Percentiles rank a stretch among this genome's conserved stretches.
These are phyloP conservation scores for Solanum chilense DNA, from an alignment of 257 asterid species.

Conservation along the genomic window DNA sequence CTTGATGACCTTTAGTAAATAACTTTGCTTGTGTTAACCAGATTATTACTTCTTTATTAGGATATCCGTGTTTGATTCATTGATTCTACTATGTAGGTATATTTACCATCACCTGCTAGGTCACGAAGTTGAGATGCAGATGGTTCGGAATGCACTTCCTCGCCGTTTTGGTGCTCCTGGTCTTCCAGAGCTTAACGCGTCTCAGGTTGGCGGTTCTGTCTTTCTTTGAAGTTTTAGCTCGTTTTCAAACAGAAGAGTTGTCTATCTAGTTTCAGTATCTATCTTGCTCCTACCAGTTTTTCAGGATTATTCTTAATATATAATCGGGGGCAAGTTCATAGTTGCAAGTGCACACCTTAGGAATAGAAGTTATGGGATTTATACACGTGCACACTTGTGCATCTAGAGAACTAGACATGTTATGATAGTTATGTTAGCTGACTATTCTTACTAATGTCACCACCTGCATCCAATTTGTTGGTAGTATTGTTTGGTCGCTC, in stretches of 20 bases:
- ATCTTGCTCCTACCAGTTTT: neutral
- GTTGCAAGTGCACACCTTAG: neutral
- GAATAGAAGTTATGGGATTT: neutral
- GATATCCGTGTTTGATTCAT: neutral
- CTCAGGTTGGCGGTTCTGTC: slow-evolving; percentile 47
- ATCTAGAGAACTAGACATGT: neutral
- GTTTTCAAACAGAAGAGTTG: neutral
- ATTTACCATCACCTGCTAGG: slow-evolving; percentile 96
- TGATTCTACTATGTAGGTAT: slow-evolving; percentile 41
- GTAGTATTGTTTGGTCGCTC: neutral
- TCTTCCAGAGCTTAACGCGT: slow-evolving; percentile 96
- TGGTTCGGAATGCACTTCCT: slow-evolving; percentile 90
- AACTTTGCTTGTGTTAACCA: neutral
- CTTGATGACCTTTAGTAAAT: neutral
- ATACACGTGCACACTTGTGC: neutral
- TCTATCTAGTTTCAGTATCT: neutral
- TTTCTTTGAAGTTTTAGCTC: neutral
- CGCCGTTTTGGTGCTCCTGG: slow-evolving; percentile 99
- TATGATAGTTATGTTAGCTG: neutral
- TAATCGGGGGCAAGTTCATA: neutral
- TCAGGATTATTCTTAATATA: neutral
- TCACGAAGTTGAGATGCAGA: slow-evolving; percentile 98
- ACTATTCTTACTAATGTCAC: neutral
- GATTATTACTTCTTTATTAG: neutral
- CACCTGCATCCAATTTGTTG: neutral